Percentiles rank a stretch among this genome's conserved stretches.
phyloP scores from a whole-genome alignment of 306 rosid species.

The Cicer pinnatifidum region DNA sequence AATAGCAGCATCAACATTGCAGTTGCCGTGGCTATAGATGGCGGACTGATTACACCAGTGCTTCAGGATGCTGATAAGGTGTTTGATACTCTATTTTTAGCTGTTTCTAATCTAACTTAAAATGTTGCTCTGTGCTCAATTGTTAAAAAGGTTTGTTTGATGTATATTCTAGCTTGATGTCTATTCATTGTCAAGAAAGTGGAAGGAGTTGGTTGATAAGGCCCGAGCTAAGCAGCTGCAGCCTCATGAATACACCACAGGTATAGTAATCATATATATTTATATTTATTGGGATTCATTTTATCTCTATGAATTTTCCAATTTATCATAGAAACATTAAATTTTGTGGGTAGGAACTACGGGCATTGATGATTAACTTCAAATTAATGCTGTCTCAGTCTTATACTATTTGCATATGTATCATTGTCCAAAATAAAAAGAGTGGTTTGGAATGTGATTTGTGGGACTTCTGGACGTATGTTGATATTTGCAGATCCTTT shows the following conservation, averaged over 20 bases:
- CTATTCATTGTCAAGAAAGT: conserved; percentile 89
- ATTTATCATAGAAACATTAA: conserved; percentile 13
- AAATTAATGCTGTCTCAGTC: not conserved
- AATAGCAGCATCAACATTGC: conserved; percentile 88
- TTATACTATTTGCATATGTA: conserved; percentile 10
- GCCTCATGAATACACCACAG: conserved; percentile 86
- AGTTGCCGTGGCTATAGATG: conserved; percentile 90
- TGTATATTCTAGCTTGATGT: conserved; percentile 68
- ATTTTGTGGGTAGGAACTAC: not conserved
- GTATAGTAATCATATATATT: conserved; percentile 44
- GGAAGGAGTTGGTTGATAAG: conserved; percentile 96
- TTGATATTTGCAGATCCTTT: not conserved
- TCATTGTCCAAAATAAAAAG: not conserved
- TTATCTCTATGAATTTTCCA: conserved; percentile 1
- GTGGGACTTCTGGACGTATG: not conserved
- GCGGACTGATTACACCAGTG: conserved; percentile 92
- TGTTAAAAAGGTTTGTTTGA: conserved; percentile 34
- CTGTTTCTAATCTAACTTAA: conserved; percentile 29
- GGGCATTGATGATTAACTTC: conserved; percentile 4
- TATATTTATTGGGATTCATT: conserved; percentile 3
- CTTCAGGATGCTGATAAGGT: conserved; percentile 98
- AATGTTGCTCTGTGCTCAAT: not conserved
- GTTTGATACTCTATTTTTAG: conserved; percentile 22
- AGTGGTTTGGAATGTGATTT: conserved; percentile 15
- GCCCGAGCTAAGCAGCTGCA: conserved; percentile 97